Evolutionary conservation across 257 asterid species (phyloP), one percentile per base, ranked within the genome.

Genomic region (Petunia secreta): DNA sequence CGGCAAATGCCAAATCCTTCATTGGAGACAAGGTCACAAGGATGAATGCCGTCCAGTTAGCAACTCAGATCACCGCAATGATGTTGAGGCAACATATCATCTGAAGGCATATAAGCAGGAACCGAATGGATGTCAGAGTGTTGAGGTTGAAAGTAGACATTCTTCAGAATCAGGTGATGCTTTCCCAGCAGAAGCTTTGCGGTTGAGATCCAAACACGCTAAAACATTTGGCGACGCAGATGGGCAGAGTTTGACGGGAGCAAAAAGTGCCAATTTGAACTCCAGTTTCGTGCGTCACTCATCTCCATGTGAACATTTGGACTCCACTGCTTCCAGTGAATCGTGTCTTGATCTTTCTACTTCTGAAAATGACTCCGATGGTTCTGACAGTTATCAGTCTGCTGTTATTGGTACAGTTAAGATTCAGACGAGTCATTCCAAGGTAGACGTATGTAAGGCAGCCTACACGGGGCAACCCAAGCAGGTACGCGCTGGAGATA

Each of bases 21-120:
- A 93, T 77, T 93, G 98, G 98, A 90, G 96, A 79, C 91, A 85
- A 86, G 97, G 99, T 80, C 99, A 95, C 86, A 93, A 80, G 88
- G 90, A 88, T 85, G 97, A 92, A 79, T 95, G 98, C 63, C 90
- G 57, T 62, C 92, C 93, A 55, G 75, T 88, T 66, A 63, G 81
- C 48, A 44, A 43, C 79, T 36, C 75, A 48, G 83, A 83, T 43
- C 87, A 77, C 76, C 80, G 55, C 50, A 73, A 36, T 82, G 89
- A 86, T 53, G 68, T 63, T 68, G 87, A 78, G 71, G 77, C 62
- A 14, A 69, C 83, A 75, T 80, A 84, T 77, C 39, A 34, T 63
- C 79, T 14, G 62, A 84, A 89, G 73, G 84, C 78, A 43, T 74
- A 78, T 37, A 86, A 85, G 79, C 84, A 63, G 79, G 81, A 88